Evolutionary conservation across 1,284 basidiomycete species (phyloP), one percentile per base, ranked within the genome.

Genomic region (Rhizopogon hawkerae): DNA sequence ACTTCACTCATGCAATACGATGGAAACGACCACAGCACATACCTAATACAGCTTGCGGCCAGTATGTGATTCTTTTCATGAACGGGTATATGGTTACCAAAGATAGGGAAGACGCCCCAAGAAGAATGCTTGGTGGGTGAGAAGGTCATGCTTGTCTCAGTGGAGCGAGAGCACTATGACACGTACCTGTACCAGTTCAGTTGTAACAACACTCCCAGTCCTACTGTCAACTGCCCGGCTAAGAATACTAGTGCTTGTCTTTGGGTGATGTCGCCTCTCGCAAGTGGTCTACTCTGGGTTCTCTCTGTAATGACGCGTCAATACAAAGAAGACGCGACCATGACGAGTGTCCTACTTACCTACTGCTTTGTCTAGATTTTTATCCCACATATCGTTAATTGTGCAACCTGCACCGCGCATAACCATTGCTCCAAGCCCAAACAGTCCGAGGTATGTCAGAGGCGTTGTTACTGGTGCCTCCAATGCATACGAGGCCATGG

Each of bases 401-500:
- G 92, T 98, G 65, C 96, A 99, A 4, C 96, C 96, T 5, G 96
- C 96, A 5, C 96, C 93, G 14, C 96, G 84, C 96, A 98, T 98
- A 49, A 98, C 78, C 38, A 97, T 61, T 0, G 96, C 92, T 0
- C 96, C 96, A 3, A 87, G 68, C 1, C 89, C 94, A 61, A 98
- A 98, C 0, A 98, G 73, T 23, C 78, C 71, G 35, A 91, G 72
- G 60, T 92, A 94, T 21, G 78, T 83, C 50, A 90, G 60, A 7
- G 90, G 85, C 0, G 76, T 77, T 4, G 78, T 75, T 37, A 78
- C 71, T 0, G 90, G 85, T 2, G 77, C 68, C 26, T 84, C 73
- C 5, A 80, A 68, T 9, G 86, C 82, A 55, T 92, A 92, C 1
- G 89, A 83, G 0, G 92, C 92, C 86, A 97, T 92, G 1, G 91